These are phyloP conservation scores for Pseudogymnoascus sp. DNA, from an alignment of 2,329 filamentous ascomycete genomes.

Conservation along the genomic window DNA sequence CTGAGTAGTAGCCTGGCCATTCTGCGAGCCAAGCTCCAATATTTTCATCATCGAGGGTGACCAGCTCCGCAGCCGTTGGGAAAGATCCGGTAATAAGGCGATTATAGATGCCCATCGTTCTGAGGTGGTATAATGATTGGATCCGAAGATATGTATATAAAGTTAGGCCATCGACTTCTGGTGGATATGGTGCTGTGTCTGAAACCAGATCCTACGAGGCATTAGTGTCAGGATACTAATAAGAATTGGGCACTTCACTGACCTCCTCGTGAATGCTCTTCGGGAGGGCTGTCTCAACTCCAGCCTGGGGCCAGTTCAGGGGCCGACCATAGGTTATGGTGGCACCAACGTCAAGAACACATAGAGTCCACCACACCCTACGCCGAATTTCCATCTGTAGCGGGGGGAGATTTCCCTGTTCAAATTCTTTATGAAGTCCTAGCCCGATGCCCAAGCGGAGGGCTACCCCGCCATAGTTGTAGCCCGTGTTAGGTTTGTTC, in stretches of 20 bases:
- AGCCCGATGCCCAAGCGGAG: constrained; percentile 69
- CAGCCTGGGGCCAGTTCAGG: constrained; percentile 12
- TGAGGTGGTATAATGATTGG: constrained; percentile 8
- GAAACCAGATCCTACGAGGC: neutral
- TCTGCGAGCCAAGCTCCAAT: constrained; percentile 12
- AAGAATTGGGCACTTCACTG: neutral
- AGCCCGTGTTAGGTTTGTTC: constrained; percentile 42
- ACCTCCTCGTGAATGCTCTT: constrained; percentile 16
- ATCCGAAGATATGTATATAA: constrained; percentile 8
- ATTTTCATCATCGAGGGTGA: constrained; percentile 10
- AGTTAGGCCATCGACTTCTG: constrained; percentile 5
- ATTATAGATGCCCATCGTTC: constrained; percentile 5
- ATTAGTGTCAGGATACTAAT: neutral
- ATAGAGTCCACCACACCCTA: constrained; percentile 16
- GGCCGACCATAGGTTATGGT: constrained; percentile 17
- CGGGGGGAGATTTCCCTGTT: constrained; percentile 13
- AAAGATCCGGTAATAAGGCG: constrained; percentile 7
- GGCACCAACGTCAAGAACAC: constrained; percentile 16
- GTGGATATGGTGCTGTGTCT: neutral
- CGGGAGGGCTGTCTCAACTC: constrained; percentile 14
- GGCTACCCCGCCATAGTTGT: constrained; percentile 80
- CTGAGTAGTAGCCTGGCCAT: constrained; percentile 10
- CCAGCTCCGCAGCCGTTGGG: constrained; percentile 8
- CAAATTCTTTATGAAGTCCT: constrained; percentile 33
- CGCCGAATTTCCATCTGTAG: constrained; percentile 16